Base-by-base conservation (phyloP, 257 asterid genomes). In the Nicotiana undulata region DNA sequence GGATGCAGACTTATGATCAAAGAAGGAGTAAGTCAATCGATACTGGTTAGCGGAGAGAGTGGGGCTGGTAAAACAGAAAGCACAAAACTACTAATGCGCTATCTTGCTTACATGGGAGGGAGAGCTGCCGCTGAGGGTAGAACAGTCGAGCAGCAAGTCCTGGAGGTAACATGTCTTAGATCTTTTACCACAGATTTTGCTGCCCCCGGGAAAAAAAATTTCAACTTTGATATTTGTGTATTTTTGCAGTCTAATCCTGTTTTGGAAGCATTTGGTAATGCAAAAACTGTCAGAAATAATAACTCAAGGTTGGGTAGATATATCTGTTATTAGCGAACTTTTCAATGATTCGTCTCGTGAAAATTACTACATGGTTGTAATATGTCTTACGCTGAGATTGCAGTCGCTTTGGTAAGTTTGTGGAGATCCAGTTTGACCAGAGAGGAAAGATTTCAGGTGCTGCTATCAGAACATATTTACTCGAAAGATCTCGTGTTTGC, bases 371-470 rank as follows among this genome's bases (percentile, higher is more conserved):
- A 46, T 22, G 20, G 40, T 72, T 72, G 59, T 72, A 46, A 72
- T 44, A 72, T 72, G 26, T 46, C 9, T 72, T 8, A 24, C 8
- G 7, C 77, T 0, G 60, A 24, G 76, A 77, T 52, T 59, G 67
- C 80, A 83, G 86, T 74, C 86, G 86, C n/a, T 83, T 83, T 34
- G 86, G 86, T 55, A 83, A 83, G 79, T 83, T 83, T 74, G 86
- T 83, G 64, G 86, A 83, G 81, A 60, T 83, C 61, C 86, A 80
- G 51, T 83, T 79, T 74, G 83, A 83, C 61, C 34, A 75, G 34
- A 24, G 75, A 31, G 86, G 86, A 17, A 83, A 63, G 63, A 80
- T 83, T 22, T 83, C 86, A 26, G 86, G 86, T 15, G 86, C 83
- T 16, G 86, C 86, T 51, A 80, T 83, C 65, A 60, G 83, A 79